phyloP scores from a whole-genome alignment of 495 filamentous ascomycete genomes.

The Penicillium flavigenum region DNA sequence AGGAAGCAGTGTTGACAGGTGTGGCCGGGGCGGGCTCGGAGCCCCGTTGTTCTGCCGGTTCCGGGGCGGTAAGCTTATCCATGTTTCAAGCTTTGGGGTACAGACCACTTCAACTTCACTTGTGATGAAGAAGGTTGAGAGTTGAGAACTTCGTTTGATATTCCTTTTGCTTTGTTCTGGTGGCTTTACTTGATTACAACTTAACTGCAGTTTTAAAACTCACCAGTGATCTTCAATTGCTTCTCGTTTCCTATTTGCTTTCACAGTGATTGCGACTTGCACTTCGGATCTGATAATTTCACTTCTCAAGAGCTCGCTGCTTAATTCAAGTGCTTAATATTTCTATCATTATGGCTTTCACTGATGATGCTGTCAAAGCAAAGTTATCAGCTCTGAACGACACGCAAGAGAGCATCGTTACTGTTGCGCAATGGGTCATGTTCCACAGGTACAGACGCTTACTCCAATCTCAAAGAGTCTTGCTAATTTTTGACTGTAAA shows the following conservation, averaged over 20 bases:
- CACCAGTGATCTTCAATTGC: conserved; percentile 6
- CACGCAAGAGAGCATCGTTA: conserved; percentile 92
- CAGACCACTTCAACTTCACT: conserved; percentile 20
- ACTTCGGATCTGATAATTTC: not conserved
- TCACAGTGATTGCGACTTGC: not conserved
- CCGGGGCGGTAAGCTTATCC: conserved; percentile 35
- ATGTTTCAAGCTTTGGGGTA: conserved; percentile 16
- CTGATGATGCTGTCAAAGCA: conserved; percentile 85
- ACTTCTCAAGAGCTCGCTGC: not conserved
- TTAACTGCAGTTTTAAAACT: not conserved
- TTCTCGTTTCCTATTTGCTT: not conserved
- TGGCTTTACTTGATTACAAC: not conserved
- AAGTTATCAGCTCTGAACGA: conserved; percentile 95
- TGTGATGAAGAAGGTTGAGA: not conserved
- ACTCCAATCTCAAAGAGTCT: conserved; percentile 9
- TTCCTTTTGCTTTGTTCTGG: not conserved
- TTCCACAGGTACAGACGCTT: conserved; percentile 76
- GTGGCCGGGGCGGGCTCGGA: conserved; percentile 29
- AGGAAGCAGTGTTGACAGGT: conserved; percentile 27
- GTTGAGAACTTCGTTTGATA: conserved; percentile 2
- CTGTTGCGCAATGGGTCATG: conserved; percentile 98
- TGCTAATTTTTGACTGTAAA: conserved; percentile 24
- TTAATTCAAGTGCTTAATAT: not conserved
- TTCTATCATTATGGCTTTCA: conserved; percentile 72
- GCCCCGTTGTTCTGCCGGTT: conserved; percentile 34